Conservation (phyloP, 2,329 filamentous ascomycete genomes). For the Chalaropsis thielavioides region DNA sequence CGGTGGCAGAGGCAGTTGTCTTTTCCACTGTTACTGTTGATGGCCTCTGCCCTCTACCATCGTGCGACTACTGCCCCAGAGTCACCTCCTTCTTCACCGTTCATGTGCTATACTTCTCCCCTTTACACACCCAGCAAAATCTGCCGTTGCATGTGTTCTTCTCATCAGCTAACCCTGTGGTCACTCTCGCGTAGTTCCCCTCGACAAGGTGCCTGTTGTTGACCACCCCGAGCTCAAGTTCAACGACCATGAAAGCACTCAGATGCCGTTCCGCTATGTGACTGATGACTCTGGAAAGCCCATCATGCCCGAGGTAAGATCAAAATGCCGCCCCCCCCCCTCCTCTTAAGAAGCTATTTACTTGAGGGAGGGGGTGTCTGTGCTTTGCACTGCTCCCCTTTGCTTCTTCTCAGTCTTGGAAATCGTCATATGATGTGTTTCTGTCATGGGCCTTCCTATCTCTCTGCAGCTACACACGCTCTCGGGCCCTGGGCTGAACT, state of each 20-base stretch:
- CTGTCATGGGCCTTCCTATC: background rate
- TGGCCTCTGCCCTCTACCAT: background rate
- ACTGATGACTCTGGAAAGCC: slow-evolving; percentile 58
- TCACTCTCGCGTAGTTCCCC: slow-evolving; percentile 40
- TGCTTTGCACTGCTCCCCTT: too few relatives aligned
- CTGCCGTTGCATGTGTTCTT: background rate
- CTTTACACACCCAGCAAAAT: background rate
- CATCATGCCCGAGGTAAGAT: slow-evolving; percentile 74
- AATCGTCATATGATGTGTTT: background rate
- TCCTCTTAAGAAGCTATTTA: background rate
- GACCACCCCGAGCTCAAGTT: slow-evolving; percentile 84
- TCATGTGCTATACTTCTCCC: background rate
- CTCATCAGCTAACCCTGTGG: background rate
- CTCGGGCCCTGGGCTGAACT: background rate
- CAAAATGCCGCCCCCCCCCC: background rate
- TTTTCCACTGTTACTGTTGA: background rate
- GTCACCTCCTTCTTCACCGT: background rate
- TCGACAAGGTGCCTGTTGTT: slow-evolving; percentile 67
- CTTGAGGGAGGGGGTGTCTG: background rate
- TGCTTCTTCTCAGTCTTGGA: slow-evolving; percentile 7
- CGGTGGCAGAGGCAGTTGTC: background rate
- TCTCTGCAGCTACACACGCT: background rate
- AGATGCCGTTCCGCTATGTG: slow-evolving; percentile 98
- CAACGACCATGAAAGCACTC: slow-evolving; percentile 79
- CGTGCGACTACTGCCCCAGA: background rate